A percentile compares a stretch with the other conserved stretches of the same genome.
Evolutionary conservation across 306 rosid species (phyloP).

Genomic region (Fragaria nilgerrensis): DNA sequence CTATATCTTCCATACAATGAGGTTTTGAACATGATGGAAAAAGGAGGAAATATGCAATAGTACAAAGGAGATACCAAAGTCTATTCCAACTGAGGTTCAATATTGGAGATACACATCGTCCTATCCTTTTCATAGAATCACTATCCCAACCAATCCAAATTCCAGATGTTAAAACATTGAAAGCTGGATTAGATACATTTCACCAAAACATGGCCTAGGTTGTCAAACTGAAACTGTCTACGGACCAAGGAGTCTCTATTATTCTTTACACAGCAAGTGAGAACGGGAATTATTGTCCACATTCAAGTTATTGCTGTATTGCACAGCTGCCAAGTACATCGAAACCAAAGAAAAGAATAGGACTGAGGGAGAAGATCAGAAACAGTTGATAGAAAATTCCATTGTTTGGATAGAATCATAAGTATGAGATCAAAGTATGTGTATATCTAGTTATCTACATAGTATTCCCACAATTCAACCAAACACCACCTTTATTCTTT

Average conservation of each 20-base stretch:
- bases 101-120: too few relatives aligned
- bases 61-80: not conserved
- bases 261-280: not conserved
- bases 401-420: not conserved
- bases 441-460: not conserved
- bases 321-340: not conserved
- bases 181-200: not conserved
- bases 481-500: not conserved
- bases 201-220: not conserved
- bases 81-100: too few relatives aligned
- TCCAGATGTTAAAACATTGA: not conserved
- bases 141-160: too few relatives aligned
- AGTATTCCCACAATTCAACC: not conserved
- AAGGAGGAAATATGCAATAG: not conserved
- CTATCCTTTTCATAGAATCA: too few relatives aligned
- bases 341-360: not conserved
- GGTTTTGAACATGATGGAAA: not conserved
- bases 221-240: not conserved
- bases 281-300: not conserved
- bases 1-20: not conserved
- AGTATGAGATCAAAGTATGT: not conserved
- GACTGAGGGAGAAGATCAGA: not conserved
- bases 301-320: not conserved
- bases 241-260: not conserved
- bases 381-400: not conserved